Conservation (phyloP, 1,284 basidiomycete species). For the Tylopilus orsonianus region DNA sequence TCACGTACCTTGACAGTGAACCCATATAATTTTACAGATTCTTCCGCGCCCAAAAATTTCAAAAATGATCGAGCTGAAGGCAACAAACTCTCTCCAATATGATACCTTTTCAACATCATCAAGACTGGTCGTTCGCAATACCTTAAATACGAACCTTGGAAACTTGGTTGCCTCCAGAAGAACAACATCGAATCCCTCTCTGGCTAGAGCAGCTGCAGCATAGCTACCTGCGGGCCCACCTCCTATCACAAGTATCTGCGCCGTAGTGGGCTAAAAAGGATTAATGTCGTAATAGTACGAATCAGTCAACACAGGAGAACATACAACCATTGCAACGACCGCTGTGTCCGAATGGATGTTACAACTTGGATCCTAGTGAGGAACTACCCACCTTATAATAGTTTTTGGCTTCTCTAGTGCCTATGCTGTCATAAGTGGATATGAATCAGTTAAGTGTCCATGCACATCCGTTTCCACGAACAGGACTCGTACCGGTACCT, state of each 20-base stretch:
- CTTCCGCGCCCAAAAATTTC: constrained; percentile 13
- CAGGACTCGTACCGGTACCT: too few relatives aligned
- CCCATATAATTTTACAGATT: constrained; percentile 8
- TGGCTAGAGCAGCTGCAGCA: constrained; percentile 49
- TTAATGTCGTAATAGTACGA: too few relatives aligned
- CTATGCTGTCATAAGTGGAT: too few relatives aligned
- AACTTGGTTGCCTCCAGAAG: constrained; percentile 53
- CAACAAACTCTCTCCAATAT: constrained; percentile 19
- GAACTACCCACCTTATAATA: too few relatives aligned
- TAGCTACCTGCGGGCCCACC: constrained; percentile 57
- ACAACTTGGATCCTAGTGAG: too few relatives aligned
- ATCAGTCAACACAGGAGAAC: too few relatives aligned
- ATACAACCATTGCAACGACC: too few relatives aligned
- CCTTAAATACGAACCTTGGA: constrained; percentile 36
- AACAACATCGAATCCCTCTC: constrained; percentile 49
- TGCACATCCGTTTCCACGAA: too few relatives aligned
- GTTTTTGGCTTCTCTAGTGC: too few relatives aligned
- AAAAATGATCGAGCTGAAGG: constrained; percentile 15
- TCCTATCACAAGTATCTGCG: constrained; percentile 37
- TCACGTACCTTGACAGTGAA: constrained; percentile 44
- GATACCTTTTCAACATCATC: constrained; percentile 9
- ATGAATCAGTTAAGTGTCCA: too few relatives aligned
- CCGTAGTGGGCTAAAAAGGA: not conserved
- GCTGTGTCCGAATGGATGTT: too few relatives aligned
- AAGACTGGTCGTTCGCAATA: not conserved